Evolutionary conservation across 2,329 filamentous ascomycete species (phyloP), one percentile per base, ranked within the genome.

Genomic region (Dactylonectria estremocensis): DNA sequence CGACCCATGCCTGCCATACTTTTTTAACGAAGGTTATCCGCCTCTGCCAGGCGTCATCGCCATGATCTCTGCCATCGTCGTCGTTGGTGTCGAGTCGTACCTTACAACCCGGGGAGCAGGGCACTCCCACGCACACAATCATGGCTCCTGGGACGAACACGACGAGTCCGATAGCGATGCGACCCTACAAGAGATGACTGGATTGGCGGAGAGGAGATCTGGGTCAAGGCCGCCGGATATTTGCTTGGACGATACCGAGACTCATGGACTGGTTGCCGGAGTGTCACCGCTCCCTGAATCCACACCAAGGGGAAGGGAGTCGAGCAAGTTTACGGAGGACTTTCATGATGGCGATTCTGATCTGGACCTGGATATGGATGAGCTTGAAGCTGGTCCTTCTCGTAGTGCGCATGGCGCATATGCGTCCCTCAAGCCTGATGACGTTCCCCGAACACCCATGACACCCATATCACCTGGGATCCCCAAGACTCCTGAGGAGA

Each of bases 11-110:
- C 89, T 97, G 0, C 93, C 94, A 9, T 84, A 87, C 64, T 92
- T 95, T 77, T 97, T 95, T 88, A 95, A 89, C 78, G 77, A 92
- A 69, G 88, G 89, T n/a, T 97, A 96, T 79, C 89, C 87, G 53
- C 93, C 93, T 6, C 91, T 97, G 78, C 90, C 94, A 0, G 94
- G 95, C 2, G 86, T 96, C 54, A 89, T 97, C 53, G 92, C 93
- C 63, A 95, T 97, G 93, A 80, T 91, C 10, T 91, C 93, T 11
- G 93, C 94, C n/a, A 86, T 97, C 66, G 83, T 93, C 4, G 95
- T 98, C 3, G 93, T 97, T 7, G 89, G 90, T 2, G 88, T 98
- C 59, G 95, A 98, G 80, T 97, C 96, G 83, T 94, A 95, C 79
- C 91, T 98, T 73, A 95, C 94, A 0, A 92, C 91, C 2, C 82